Evolutionary conservation across 2,329 filamentous ascomycete genomes (phyloP).

Genomic region (Penicillium sp.): DNA sequence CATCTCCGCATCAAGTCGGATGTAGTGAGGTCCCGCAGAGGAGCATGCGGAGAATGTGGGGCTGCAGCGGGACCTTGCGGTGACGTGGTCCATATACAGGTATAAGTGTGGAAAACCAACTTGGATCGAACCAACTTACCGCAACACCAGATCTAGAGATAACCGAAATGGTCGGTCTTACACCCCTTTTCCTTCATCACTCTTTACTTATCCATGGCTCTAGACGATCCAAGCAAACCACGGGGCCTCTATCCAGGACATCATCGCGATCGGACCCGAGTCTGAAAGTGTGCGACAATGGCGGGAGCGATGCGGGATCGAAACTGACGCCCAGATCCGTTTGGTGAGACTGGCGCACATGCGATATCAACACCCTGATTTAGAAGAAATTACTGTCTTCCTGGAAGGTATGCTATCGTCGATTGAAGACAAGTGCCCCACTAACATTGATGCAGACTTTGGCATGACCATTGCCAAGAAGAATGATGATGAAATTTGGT

Average conservation of each 20-base stretch:
- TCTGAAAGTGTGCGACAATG: conserved; percentile 17
- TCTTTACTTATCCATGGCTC: no score
- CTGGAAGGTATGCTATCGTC: conserved; percentile 10
- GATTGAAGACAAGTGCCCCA: neutral
- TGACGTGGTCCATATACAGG: no score
- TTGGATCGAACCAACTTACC: no score
- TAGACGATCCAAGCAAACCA: conserved; percentile 5
- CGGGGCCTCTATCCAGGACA: conserved; percentile 17
- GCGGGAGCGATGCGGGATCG: conserved; percentile 35
- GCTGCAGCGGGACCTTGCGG: neutral
- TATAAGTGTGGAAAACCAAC: neutral
- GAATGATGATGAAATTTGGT: conserved; percentile 41
- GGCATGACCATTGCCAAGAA: conserved; percentile 43
- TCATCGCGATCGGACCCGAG: conserved; percentile 18
- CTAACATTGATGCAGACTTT: conserved; percentile 33
- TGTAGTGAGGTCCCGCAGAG: neutral
- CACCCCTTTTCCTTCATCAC: no score
- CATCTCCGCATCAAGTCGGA: neutral
- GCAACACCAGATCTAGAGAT: no score
- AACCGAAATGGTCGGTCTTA: neutral
- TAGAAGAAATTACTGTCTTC: conserved; percentile 45
- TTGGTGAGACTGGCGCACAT: conserved; percentile 53
- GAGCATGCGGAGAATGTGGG: neutral
- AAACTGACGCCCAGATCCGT: conserved; percentile 48
- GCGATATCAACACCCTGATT: conserved; percentile 56